Evolutionary conservation across 1,139 yeast species (phyloP), one percentile per base, ranked within the genome.

Genomic region (Debaryomycetaceae sp.): DNA sequence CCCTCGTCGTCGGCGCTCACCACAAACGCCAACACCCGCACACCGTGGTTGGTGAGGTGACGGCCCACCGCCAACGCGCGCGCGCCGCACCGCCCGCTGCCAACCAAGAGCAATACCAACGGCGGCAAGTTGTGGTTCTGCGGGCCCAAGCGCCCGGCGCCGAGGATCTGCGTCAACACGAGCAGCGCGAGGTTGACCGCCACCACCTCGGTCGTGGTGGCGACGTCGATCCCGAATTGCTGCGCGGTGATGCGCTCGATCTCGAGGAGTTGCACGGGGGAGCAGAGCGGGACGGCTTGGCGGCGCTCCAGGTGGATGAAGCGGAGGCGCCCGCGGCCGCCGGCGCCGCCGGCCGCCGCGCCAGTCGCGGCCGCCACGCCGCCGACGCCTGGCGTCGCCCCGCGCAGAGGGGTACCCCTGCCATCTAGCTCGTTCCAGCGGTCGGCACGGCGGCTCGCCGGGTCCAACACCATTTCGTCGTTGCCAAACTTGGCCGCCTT

Each of bases 211-310:
- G 74, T 59, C 44, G 79, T 54, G 8, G 74, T 54, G 8, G 53
- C 52, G 10, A 71, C 63, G 2, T 74, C 45, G 13, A 79, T 53
- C 2, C 76, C 78, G 53, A 66, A 81, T 7, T 64, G 53, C 17
- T 77, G 80, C 4, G 60, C 53, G 12, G 83, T 56, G 13, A 78
- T 52, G 28, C 83, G 66, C 51, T 85, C 93, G 35, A 86, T 74
- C 42, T 85, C 95, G n/a, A 82, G 62, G 38, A 86, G 57, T 53
- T 88, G 95, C 5, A 85, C 76, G 1, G 95, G 91, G 1, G 91
- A 75, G 11, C 89, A 82, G 34, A 79, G 62, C 2, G 91, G 83
- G 3, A 78, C 57, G 3, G 52, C 36, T 25, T 49, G 46, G 3
- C 43, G 43, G 22, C 30, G 27, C 16, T 33, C 36, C 17, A 16